Conservation (phyloP, 208 protist species). For the Endotrypanum monterogeii region DNA sequence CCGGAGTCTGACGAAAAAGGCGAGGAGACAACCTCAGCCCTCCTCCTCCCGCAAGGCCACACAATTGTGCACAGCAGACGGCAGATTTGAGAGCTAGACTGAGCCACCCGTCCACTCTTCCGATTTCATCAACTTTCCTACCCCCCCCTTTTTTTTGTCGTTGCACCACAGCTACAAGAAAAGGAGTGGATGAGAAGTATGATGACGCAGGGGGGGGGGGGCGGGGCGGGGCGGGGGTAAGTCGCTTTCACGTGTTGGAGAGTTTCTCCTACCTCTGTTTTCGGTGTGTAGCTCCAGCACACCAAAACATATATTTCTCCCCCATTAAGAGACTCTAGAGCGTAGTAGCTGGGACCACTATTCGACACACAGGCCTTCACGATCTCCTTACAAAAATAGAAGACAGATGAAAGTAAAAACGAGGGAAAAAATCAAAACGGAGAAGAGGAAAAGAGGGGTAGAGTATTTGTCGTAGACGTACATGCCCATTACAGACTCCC, state of each 20-base stretch:
- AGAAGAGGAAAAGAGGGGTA: neutral
- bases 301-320: conserved; percentile 8
- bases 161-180: conserved; percentile 3
- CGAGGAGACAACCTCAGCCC: neutral
- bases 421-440: neutral
- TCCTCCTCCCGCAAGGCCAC: neutral
- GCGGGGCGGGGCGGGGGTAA: too few species aligned
- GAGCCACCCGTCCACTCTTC: too few species aligned
- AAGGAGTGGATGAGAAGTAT: neutral
- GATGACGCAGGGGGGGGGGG: too few species aligned
- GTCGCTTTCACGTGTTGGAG: too few species aligned
- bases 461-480: neutral
- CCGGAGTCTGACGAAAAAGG: neutral
- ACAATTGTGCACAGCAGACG: neutral
- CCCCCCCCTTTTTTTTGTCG: neutral
- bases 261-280: conserved; percentile 14
- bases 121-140: neutral
- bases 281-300: conserved; percentile 12
- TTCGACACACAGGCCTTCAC: conserved; percentile 14
- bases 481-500: too few species aligned
- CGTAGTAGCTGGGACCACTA: conserved; percentile 11
- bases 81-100: neutral
- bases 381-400: conserved; percentile 14
- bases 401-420: conserved; percentile 1
- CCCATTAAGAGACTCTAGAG: conserved; percentile 2